These are phyloP conservation scores for Tetrahymena thermophila DNA, from an alignment of 73 alveolate species.

Conservation along the genomic window DNA sequence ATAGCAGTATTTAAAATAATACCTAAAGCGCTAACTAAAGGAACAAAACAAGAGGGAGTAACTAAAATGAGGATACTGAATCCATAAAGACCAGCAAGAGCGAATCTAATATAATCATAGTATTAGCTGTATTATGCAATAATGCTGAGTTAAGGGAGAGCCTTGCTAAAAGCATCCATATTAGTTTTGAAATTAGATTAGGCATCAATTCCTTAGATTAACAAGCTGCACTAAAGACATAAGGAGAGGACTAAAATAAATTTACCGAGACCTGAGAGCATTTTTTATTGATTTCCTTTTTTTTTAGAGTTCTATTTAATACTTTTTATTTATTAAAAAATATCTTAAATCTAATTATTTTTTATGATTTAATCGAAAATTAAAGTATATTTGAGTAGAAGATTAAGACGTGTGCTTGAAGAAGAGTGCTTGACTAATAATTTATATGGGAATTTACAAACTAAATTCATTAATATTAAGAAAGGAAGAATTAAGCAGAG, in stretches of 20 bases:
- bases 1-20: neutral
- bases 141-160: neutral
- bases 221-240: neutral
- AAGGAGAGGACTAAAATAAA: neutral
- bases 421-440: neutral
- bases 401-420: neutral
- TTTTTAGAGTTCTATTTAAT: neutral
- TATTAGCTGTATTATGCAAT: neutral
- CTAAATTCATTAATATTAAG: neutral
- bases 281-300: neutral
- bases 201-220: neutral
- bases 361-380: neutral
- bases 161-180: neutral
- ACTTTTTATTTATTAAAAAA: neutral
- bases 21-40: neutral
- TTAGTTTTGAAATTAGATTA: neutral
- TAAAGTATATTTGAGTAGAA: neutral
- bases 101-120: neutral
- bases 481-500: neutral
- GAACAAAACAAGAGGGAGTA: neutral
- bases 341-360: neutral
- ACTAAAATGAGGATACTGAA: neutral
- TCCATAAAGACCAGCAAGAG: slow-evolving; percentile 1
- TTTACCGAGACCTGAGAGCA: neutral
- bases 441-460: neutral